Evolutionary conservation across 176 grass and related monocot species (phyloP).

Genomic region (Rhynchospora tenuis): DNA sequence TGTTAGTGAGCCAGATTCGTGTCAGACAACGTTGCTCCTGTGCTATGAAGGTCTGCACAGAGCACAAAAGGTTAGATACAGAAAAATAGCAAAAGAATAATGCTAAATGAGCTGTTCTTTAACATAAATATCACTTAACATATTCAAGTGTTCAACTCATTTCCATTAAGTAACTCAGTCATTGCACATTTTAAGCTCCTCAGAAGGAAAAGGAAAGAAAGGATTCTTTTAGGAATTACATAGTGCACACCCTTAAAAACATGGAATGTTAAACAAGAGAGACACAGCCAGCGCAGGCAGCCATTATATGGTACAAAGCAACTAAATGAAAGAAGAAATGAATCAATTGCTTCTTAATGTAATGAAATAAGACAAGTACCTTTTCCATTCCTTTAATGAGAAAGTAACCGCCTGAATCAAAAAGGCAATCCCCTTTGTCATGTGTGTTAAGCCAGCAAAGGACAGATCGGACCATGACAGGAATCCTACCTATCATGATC

Average conservation of each 20-base stretch:
- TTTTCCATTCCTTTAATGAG: slow-evolving; percentile 99
- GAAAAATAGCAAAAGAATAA: neutral
- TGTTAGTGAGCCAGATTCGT: slow-evolving; percentile 69
- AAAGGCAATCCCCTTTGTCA: slow-evolving; percentile 70
- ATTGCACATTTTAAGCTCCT: neutral
- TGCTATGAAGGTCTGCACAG: slow-evolving; percentile 67
- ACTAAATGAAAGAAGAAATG: slow-evolving; percentile 4
- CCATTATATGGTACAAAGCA: neutral
- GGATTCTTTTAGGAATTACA: neutral
- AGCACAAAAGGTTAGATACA: slow-evolving; percentile 17
- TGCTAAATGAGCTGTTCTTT: neutral
- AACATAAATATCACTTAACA: neutral
- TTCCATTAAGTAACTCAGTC: neutral
- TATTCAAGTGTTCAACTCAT: neutral
- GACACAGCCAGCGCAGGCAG: neutral
- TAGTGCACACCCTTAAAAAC: neutral
- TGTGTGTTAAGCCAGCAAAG: slow-evolving; percentile 63
- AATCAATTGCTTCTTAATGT: neutral
- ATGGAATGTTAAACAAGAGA: neutral
- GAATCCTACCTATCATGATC: slow-evolving; percentile 56
- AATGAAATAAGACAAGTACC: slow-evolving; percentile 46
- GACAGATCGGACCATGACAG: slow-evolving; percentile 84
- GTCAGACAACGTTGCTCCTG: slow-evolving; percentile 85
- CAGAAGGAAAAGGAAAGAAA: neutral
- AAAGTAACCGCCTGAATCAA: slow-evolving; percentile 94